Evolutionary conservation across 805 yeast species (phyloP).

Genomic region (Barnettozyma botsteinii): DNA sequence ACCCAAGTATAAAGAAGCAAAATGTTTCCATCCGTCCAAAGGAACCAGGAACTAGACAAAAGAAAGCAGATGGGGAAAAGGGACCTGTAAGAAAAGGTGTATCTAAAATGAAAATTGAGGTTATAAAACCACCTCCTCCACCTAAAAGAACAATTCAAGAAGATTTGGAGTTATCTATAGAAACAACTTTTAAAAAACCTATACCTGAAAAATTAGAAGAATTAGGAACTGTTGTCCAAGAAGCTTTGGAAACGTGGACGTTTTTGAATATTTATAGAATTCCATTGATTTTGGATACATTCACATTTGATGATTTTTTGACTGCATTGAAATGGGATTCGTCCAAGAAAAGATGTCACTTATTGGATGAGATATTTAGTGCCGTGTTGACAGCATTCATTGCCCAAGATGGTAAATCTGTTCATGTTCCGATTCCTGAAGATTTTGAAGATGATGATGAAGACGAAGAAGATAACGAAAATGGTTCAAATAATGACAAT

Average conservation of each 20-base stretch:
- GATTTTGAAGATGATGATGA: constrained; percentile 24
- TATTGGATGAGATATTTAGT: constrained; percentile 66
- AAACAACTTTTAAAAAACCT: constrained; percentile 16
- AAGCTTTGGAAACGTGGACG: constrained; percentile 65
- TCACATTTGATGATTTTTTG: constrained; percentile 74
- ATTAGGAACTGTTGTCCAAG: constrained; percentile 23
- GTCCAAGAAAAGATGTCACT: constrained; percentile 43
- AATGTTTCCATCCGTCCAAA: constrained; percentile 14
- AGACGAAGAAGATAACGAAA: constrained; percentile 17
- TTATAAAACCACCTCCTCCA: constrained; percentile 13
- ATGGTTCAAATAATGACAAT: constrained; percentile 9
- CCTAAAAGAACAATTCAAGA: constrained; percentile 19
- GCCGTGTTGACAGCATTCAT: constrained; percentile 53
- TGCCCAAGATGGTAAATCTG: constrained; percentile 34
- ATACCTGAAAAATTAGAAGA: constrained; percentile 15
- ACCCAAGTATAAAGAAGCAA: constrained; percentile 2
- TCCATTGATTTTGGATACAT: constrained; percentile 60
- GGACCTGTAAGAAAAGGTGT: constrained; percentile 6
- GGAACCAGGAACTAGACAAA: constrained; percentile 2
- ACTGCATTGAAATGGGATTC: constrained; percentile 41
- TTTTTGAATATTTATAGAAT: constrained; percentile 67
- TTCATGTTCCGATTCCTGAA: constrained; percentile 26
- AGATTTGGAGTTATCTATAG: constrained; percentile 19
- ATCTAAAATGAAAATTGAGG: constrained; percentile 4
- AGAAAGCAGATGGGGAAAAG: constrained; percentile 7